Percentiles rank a stretch among this genome's conserved stretches.
Conservation (phyloP, 2,329 filamentous ascomycete genomes). For the Xylariaceae sp. region DNA sequence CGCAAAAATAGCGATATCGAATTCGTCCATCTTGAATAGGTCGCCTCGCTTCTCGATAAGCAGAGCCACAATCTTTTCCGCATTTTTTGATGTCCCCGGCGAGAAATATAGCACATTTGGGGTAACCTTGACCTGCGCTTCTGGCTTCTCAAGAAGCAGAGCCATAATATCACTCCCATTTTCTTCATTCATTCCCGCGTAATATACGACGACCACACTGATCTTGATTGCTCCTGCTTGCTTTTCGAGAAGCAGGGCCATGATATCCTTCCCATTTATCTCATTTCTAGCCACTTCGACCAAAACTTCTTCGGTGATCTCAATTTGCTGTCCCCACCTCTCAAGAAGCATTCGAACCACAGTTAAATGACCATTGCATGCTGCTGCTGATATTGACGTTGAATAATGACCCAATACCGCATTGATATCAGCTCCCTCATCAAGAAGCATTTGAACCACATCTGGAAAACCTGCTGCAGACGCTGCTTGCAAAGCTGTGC, state of each 20-base stretch:
- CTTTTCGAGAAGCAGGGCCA: no score
- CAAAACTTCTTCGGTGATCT: not conserved
- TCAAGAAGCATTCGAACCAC: not conserved
- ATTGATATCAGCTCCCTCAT: not conserved
- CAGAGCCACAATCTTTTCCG: not conserved
- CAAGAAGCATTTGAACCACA: conserved; percentile 1
- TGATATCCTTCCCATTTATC: no score
- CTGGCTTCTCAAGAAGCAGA: not conserved
- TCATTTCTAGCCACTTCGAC: not conserved
- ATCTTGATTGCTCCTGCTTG: no score
- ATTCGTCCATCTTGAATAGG: no score
- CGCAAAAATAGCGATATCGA: no score
- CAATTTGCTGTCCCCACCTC: not conserved
- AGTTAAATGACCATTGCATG: no score
- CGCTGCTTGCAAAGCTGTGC: not conserved
- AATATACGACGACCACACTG: no score
- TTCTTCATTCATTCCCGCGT: no score
- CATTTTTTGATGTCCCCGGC: not conserved
- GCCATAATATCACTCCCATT: not conserved
- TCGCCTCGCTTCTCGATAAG: no score
- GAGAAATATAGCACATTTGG: not conserved
- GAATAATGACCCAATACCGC: no score
- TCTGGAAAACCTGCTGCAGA: not conserved
- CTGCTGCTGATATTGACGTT: not conserved
- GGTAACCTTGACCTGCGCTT: not conserved